These are phyloP conservation scores for Aquilaria agallochum DNA, from an alignment of 441 rosid genomes.

Conservation along the genomic window DNA sequence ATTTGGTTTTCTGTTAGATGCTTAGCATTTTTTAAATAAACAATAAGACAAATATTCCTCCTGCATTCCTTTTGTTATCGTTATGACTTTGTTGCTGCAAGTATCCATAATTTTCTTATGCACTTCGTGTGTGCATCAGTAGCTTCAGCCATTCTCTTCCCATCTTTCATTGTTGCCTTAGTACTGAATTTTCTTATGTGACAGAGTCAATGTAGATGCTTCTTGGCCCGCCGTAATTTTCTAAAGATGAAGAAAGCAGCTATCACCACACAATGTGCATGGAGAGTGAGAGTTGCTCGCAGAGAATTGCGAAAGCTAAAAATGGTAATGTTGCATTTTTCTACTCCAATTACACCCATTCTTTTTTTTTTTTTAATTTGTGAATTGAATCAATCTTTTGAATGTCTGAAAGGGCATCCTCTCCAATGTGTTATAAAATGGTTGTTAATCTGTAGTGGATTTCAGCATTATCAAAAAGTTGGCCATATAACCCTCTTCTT, in stretches of 20 bases:
- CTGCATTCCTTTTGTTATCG: too few relatives aligned
- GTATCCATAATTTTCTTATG: too few relatives aligned
- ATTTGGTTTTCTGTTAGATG: too few relatives aligned
- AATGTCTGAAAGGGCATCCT: not conserved
- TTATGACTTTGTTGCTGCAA: not conserved
- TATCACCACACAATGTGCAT: slow-evolving; percentile 59
- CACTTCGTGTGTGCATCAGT: not conserved
- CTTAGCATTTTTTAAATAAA: too few relatives aligned
- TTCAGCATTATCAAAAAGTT: too few relatives aligned
- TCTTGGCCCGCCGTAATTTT: slow-evolving; percentile 42
- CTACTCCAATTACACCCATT: not conserved
- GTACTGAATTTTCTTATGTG: slow-evolving; percentile 16
- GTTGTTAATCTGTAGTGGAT: too few relatives aligned
- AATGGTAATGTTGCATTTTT: slow-evolving; percentile 44
- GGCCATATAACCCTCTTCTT: too few relatives aligned
- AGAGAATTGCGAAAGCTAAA: slow-evolving; percentile 68
- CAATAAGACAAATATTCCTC: too few relatives aligned
- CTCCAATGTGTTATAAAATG: not conserved
- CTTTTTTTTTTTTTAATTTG: slow-evolving; percentile 1
- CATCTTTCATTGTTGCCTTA: slow-evolving; percentile 1
- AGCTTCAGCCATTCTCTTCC: not conserved
- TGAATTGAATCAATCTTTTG: slow-evolving; percentile 13
- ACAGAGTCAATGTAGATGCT: slow-evolving; percentile 69
- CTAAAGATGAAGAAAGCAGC: slow-evolving; percentile 59
- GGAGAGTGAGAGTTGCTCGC: slow-evolving; percentile 78